Percentiles rank a stretch among this genome's conserved stretches.
Evolutionary conservation across 2,329 filamentous ascomycete species (phyloP).

Genomic region (Elsinoe arachidis): DNA sequence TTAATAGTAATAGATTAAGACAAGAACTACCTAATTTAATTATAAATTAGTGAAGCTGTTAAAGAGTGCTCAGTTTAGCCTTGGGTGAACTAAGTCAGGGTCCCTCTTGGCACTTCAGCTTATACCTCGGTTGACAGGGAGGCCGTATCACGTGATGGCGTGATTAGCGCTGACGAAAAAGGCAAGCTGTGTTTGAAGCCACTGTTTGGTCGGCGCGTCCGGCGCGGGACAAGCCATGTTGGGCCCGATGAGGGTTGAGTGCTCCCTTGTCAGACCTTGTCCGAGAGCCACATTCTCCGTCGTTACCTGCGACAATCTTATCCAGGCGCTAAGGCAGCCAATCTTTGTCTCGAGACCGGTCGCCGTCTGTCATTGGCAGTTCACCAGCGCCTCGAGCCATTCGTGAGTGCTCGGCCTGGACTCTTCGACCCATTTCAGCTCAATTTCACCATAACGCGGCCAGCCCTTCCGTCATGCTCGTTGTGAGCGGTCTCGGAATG

Average conservation of each 20-base stretch:
- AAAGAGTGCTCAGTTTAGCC: no score
- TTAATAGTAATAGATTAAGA: no score
- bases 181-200: constrained; percentile 4
- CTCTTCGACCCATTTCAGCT: constrained; percentile 1
- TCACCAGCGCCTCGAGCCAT: constrained; percentile 2
- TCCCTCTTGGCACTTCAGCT: no score
- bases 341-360: constrained; percentile 4
- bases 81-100: no score
- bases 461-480: constrained; percentile 12
- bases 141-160: constrained; percentile 7
- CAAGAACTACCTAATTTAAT: no score
- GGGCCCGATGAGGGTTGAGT: background rate
- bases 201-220: constrained; percentile 10
- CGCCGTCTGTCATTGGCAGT: constrained; percentile 11
- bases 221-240: constrained; percentile 1
- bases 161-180: constrained; percentile 4
- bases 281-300: constrained; percentile 9
- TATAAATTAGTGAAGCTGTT: no score
- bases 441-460: background rate
- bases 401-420: constrained; percentile 1
- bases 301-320: constrained; percentile 15
- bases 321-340: constrained; percentile 12
- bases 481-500: background rate
- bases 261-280: background rate
- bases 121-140: no score